Conservation (phyloP, 1,139 yeast species). For the Neolecta irregularis region DNA sequence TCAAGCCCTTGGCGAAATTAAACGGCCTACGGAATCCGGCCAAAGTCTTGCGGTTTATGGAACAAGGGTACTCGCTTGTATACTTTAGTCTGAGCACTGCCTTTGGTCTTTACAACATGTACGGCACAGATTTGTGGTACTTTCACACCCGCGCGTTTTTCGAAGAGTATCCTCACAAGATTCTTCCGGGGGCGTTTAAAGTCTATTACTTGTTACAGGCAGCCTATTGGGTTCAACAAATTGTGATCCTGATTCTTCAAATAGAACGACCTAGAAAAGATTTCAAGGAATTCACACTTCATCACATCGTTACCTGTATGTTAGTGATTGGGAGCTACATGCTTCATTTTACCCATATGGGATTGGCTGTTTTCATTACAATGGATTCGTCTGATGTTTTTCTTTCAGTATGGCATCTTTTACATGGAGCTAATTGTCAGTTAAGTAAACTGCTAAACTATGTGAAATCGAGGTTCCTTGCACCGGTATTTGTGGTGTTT, state of each 20-base stretch:
- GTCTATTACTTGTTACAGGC: conserved; percentile 82
- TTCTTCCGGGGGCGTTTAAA: conserved; percentile 58
- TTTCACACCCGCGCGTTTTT: conserved; percentile 76
- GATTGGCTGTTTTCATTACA: conserved; percentile 74
- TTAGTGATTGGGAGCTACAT: conserved; percentile 81
- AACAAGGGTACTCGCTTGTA: conserved; percentile 71
- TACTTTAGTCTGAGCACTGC: conserved; percentile 77
- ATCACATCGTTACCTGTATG: conserved; percentile 81
- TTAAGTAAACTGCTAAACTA: conserved; percentile 72
- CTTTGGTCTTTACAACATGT: conserved; percentile 80
- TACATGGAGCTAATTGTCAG: background rate
- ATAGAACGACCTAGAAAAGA: conserved; percentile 93
- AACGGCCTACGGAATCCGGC: conserved; percentile 7
- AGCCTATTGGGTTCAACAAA: conserved; percentile 94
- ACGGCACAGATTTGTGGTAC: conserved; percentile 67
- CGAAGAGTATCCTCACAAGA: conserved; percentile 63
- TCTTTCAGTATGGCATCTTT: conserved; percentile 32
- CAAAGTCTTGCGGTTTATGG: conserved; percentile 71
- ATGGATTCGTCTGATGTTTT: conserved; percentile 94
- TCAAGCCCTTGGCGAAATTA: conserved; percentile 50
- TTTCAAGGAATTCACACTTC: conserved; percentile 76
- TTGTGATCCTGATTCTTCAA: conserved; percentile 62
- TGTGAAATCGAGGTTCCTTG: conserved; percentile 48
- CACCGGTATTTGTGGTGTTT: conserved; percentile 54
- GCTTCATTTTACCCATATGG: conserved; percentile 94